A percentile compares a stretch with the other conserved stretches of the same genome.
phyloP scores from a whole-genome alignment of 1,284 basidiomycete species.

The Moesziomyces globuligerus region DNA sequence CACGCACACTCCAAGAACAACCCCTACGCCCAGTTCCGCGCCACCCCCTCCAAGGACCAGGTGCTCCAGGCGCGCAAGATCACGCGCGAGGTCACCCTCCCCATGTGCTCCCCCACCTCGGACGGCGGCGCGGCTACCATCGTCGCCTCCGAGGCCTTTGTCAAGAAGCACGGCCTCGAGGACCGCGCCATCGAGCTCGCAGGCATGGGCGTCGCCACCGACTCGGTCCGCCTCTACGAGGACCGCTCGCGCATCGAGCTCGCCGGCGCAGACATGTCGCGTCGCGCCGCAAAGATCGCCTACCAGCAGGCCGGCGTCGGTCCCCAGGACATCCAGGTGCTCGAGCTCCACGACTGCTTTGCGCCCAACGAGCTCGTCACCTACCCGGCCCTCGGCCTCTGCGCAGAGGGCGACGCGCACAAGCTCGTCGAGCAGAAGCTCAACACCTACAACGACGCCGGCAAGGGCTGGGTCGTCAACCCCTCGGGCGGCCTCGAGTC shows the following conservation, averaged over 20 bases:
- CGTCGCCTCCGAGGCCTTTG: slow-evolving; percentile 82
- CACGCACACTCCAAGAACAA: slow-evolving; percentile 83
- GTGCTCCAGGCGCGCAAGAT: slow-evolving; percentile 69
- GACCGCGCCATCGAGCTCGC: slow-evolving; percentile 81
- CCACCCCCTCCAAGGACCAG: slow-evolving; percentile 40
- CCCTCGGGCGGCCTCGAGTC: slow-evolving; percentile 85
- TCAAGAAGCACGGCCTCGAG: slow-evolving; percentile 78
- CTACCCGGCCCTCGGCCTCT: slow-evolving; percentile 84
- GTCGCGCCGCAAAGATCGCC: slow-evolving; percentile 76
- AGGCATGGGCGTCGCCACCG: slow-evolving; percentile 60
- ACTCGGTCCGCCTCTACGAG: slow-evolving; percentile 58
- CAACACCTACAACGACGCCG: slow-evolving; percentile 76
- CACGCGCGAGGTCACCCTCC: slow-evolving; percentile 80
- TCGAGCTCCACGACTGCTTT: slow-evolving; percentile 88
- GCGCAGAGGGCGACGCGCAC: slow-evolving; percentile 76
- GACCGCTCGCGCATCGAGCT: slow-evolving; percentile 61
- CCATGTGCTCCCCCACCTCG: slow-evolving; percentile 85
- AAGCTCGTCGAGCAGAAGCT: slow-evolving; percentile 80
- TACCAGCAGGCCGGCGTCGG: slow-evolving; percentile 79
- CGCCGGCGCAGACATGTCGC: slow-evolving; percentile 73
- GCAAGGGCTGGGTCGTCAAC: slow-evolving; percentile 83
- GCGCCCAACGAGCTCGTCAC: slow-evolving; percentile 76
- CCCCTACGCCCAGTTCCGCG: slow-evolving; percentile 83
- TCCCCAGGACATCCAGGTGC: slow-evolving; percentile 80
- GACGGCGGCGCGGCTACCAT: slow-evolving; percentile 70